These are phyloP conservation scores for Dryas integrifolia DNA, from an alignment of 331 rosid genomes.

Conservation along the genomic window DNA sequence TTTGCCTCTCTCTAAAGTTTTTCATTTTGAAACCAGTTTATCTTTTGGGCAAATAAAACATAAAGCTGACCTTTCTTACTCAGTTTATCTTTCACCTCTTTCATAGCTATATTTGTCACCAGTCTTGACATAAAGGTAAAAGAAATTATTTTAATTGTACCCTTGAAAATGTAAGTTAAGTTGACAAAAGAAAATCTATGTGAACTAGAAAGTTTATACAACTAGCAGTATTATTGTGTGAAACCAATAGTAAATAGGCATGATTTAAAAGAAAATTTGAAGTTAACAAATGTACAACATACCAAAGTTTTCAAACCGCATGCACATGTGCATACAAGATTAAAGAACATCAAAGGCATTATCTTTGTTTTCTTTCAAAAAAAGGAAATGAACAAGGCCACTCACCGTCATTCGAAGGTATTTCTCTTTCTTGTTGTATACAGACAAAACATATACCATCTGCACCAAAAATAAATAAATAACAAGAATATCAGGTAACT, in stretches of 20 bases:
- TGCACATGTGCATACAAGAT: background rate
- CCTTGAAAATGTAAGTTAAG: background rate
- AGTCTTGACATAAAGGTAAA: background rate
- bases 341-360: background rate
- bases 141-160: no score
- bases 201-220: background rate
- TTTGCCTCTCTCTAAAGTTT: background rate
- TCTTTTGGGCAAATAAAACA: background rate
- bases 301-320: background rate
- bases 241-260: background rate
- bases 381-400: conserved; percentile 26
- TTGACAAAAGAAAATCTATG: background rate
- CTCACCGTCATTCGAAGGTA: conserved; percentile 84
- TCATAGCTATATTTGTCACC: background rate
- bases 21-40: background rate
- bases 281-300: background rate
- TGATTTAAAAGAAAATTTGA: background rate
- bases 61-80: background rate
- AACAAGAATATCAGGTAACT: no score
- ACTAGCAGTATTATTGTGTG: background rate
- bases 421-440: conserved; percentile 94
- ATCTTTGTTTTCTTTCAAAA: background rate
- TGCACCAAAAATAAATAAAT: conserved; percentile 36
- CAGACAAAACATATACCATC: conserved; percentile 96
- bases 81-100: background rate